phyloP scores from a whole-genome alignment of 495 filamentous ascomycete species.

The Talaromyces wortmannii region DNA sequence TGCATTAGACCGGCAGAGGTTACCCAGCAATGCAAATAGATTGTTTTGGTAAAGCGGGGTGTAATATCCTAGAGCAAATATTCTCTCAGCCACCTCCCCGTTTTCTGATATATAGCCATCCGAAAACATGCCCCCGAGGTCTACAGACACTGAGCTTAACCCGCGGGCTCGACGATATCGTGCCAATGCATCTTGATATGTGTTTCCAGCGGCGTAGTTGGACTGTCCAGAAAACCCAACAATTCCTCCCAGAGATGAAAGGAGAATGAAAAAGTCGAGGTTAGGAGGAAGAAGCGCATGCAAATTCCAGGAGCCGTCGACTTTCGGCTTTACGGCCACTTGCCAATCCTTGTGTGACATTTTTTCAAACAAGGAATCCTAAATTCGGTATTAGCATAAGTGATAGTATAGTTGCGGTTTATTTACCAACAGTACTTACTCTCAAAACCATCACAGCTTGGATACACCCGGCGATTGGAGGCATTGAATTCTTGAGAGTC shows the following conservation, averaged over 20 bases:
- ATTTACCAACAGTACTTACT: no score
- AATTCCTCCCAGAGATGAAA: neutral
- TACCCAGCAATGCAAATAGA: no score
- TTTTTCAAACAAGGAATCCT: conserved; percentile 7
- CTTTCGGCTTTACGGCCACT: neutral
- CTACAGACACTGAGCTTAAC: conserved; percentile 27
- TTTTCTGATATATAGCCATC: no score
- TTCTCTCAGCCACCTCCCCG: no score
- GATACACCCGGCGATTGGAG: no score
- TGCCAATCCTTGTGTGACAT: conserved; percentile 20
- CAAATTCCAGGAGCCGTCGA: conserved; percentile 22
- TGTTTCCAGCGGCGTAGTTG: conserved; percentile 3
- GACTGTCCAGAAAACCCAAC: neutral
- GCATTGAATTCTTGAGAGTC: no score
- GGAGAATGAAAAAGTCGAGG: conserved; percentile 6
- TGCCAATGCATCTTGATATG: conserved; percentile 36
- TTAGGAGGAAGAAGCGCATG: conserved; percentile 15
- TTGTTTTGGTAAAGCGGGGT: no score
- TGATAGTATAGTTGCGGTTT: no score
- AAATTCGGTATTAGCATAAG: no score
- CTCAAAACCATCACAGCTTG: no score
- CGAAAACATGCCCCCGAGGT: conserved; percentile 25
- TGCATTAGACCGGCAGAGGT: no score
- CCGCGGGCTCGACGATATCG: conserved; percentile 30
- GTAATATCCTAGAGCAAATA: no score